A percentile compares a stretch with the other conserved stretches of the same genome.
phyloP scores from a whole-genome alignment of 2,329 filamentous ascomycete genomes.

The Trichophyton rubrum region DNA sequence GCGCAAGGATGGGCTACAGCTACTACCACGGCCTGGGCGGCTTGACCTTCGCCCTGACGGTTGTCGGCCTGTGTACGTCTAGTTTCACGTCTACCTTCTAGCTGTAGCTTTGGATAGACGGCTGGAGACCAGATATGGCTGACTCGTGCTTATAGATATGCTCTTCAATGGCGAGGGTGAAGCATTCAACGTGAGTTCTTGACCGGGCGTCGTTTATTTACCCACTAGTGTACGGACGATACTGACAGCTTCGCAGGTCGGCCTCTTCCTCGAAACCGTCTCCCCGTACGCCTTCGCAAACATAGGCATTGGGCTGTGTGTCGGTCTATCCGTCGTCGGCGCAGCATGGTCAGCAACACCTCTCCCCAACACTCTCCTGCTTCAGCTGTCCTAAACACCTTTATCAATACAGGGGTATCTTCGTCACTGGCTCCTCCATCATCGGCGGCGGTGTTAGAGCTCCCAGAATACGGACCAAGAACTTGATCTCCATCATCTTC shows the following conservation, averaged over 20 bases:
- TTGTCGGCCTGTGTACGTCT: constrained; percentile 67
- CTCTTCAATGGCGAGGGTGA: constrained; percentile 95
- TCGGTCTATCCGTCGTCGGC: constrained; percentile 89
- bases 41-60: constrained; percentile 52
- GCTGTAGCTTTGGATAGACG: constrained; percentile 3
- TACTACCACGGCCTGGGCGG: constrained; percentile 54
- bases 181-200: constrained; percentile 66
- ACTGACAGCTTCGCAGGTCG: constrained; percentile 46
- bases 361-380: constrained; percentile 7
- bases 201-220: constrained; percentile 5
- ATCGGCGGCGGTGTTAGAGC: constrained; percentile 93
- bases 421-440: constrained; percentile 96
- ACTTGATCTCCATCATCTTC: constrained; percentile 99
- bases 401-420: constrained; percentile 66
- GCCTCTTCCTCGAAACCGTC: constrained; percentile 83
- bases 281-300: constrained; percentile 92
- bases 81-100: neutral
- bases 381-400: neutral
- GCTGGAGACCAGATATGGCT: constrained; percentile 2
- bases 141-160: constrained; percentile 56
- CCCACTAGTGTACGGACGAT: neutral
- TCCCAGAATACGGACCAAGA: constrained; percentile 96
- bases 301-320: constrained; percentile 83
- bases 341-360: constrained; percentile 68
- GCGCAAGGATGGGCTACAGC: constrained; percentile 50